A percentile compares a stretch with the other conserved stretches of the same genome.
Evolutionary conservation across 1,284 basidiomycete species (phyloP).

Genomic region (Fistulinella cinereoalba): DNA sequence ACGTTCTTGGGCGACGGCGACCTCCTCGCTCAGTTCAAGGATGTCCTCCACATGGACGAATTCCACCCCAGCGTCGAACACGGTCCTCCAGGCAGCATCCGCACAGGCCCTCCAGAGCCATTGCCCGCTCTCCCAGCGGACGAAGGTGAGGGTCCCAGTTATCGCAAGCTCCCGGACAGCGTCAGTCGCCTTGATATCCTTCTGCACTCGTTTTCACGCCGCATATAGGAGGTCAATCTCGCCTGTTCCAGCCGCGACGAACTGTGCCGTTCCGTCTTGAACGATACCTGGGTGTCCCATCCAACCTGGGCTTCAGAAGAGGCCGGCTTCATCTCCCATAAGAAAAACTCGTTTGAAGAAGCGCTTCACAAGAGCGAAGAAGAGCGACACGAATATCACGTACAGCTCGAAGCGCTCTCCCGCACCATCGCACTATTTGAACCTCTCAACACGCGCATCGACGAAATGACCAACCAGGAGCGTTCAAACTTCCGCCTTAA

Average conservation of each 20-base stretch:
- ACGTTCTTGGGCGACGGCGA: constrained; percentile 82
- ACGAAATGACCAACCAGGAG: constrained; percentile 89
- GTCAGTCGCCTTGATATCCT: constrained; percentile 40
- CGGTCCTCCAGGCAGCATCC: constrained; percentile 74
- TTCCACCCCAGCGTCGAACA: constrained; percentile 65
- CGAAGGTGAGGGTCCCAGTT: constrained; percentile 83
- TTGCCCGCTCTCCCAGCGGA: constrained; percentile 68
- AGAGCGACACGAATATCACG: constrained; percentile 98
- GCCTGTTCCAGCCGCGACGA: constrained; percentile 95
- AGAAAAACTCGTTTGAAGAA: constrained; percentile 97
- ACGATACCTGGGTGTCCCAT: constrained; percentile 96
- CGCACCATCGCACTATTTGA: constrained; percentile 93
- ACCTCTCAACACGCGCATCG: constrained; percentile 83
- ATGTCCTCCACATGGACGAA: constrained; percentile 78
- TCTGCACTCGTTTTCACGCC: constrained; percentile 9
- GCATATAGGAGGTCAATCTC: constrained; percentile 75
- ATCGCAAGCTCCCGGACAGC: constrained; percentile 84
- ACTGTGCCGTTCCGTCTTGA: constrained; percentile 94
- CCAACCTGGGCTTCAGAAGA: constrained; percentile 98
- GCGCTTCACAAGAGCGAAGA: constrained; percentile 96
- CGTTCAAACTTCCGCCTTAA: constrained; percentile 81
- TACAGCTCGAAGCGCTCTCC: constrained; percentile 89
- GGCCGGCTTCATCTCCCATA: constrained; percentile 90
- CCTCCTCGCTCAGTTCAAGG: constrained; percentile 84
- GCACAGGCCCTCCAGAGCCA: constrained; percentile 65